Evolutionary conservation across 768 basidiomycete species (phyloP), one percentile per base, ranked within the genome.

Genomic region (Panaeolus cyanescens): DNA sequence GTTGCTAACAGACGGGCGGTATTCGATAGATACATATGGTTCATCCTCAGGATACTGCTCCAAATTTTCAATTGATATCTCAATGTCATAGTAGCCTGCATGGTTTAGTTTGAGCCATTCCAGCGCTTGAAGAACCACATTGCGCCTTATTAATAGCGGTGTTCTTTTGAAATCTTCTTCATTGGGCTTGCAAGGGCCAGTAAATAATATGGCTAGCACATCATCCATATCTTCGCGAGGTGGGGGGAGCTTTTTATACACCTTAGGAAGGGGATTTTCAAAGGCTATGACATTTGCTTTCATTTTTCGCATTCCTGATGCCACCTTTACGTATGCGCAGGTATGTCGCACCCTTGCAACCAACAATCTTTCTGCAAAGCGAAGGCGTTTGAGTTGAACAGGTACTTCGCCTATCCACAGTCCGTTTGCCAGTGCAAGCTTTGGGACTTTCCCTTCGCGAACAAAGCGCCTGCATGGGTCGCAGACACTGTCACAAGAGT

Each of bases 211-310:
- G 8, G 40, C 40, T 8, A 42, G 40, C 0, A 74, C 68, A 19
- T 77, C 73, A 65, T 75, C 71, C 1, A 78, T 33, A 2, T 78
- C 75, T 12, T 67, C 64, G 10, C 59, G 34, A 7, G 65, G 62
- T 5, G 72, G 73, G 4, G 73, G 74, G 1, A 74, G 60, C 7
- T 56, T 57, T 17, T 65, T 39, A 58, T 68, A 71, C 17, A 74
- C 55, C 39, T 70, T 72, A 0, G 66, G 63, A 9, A 65, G 63
- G 0, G 73, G 72, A 4, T 62, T 59, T 61, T 66, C 63, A 61
- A 71, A 73, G 50, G 64, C 59, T 55, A 69, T 56, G 15, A 64
- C 55, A 58, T 69, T 62, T 9, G 66, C 72, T 13, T 50, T 56
- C 71, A 75, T 68, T 56, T 72, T 72, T 1, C 54, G 34, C 40